Evolutionary conservation across 2,329 filamentous ascomycete species (phyloP).

Genomic region (Cercospora berteroae): DNA sequence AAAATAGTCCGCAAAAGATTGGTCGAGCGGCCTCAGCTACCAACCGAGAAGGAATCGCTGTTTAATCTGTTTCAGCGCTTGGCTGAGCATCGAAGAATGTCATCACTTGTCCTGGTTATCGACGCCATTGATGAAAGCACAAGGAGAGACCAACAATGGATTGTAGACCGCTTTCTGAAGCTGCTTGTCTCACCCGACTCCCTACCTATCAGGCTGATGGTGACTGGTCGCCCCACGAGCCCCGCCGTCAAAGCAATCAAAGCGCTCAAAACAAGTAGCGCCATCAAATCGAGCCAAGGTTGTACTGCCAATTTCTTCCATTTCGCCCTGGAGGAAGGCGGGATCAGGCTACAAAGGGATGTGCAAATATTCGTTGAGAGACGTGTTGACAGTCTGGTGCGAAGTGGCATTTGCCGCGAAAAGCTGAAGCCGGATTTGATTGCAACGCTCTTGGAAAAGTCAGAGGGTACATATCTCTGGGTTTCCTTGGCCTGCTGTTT

Average conservation of each 20-base stretch:
- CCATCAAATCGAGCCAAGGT: neutral
- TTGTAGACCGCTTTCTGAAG: neutral
- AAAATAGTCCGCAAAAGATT: conserved; percentile 2
- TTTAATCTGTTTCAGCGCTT: neutral
- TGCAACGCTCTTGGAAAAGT: neutral
- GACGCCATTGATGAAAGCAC: conserved; percentile 6
- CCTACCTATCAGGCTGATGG: neutral
- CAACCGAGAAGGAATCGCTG: conserved; percentile 4
- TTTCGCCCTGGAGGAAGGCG: neutral
- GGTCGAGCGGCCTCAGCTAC: neutral
- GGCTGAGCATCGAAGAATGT: neutral
- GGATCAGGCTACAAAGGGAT: neutral
- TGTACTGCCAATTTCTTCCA: neutral
- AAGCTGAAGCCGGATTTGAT: neutral
- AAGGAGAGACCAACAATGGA: conserved; percentile 1
- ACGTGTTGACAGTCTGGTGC: neutral
- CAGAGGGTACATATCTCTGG: conserved; percentile 1
- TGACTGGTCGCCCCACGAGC: conserved; percentile 2
- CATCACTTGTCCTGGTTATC: neutral
- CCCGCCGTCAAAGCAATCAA: neutral
- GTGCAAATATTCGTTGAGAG: neutral
- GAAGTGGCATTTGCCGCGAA: conserved; percentile 3
- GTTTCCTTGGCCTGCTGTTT: conserved; percentile 4
- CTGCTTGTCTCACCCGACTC: neutral
- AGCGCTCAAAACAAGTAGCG: neutral